Conservation (phyloP, 2,329 filamentous ascomycete genomes). For the Neofusicoccum kwambonambiense region DNA sequence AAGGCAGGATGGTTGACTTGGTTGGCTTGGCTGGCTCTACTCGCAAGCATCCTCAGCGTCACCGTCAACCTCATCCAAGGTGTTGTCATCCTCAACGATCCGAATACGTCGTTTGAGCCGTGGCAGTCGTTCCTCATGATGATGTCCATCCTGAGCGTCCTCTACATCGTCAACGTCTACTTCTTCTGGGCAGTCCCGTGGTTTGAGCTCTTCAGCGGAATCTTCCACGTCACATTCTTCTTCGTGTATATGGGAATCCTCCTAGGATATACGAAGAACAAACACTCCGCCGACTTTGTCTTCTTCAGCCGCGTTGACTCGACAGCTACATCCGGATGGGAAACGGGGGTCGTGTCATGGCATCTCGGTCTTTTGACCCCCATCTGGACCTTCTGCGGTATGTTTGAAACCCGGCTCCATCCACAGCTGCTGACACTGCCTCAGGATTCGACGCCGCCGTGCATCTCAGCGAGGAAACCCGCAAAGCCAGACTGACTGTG, state of each 20-base stretch:
- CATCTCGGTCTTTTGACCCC: slow-evolving; percentile 37
- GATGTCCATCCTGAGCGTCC: slow-evolving; percentile 34
- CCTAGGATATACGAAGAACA: slow-evolving; percentile 31
- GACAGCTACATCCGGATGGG: slow-evolving; percentile 30
- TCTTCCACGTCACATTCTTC: slow-evolving; percentile 36
- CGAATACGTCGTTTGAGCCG: slow-evolving; percentile 32
- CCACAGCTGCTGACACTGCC: slow-evolving; percentile 16
- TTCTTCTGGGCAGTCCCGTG: slow-evolving; percentile 35
- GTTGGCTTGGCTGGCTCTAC: slow-evolving; percentile 3
- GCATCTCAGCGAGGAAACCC: slow-evolving; percentile 49
- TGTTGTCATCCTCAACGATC: slow-evolving; percentile 37
- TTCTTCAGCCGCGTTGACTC: slow-evolving; percentile 27
- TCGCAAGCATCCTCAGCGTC: neutral
- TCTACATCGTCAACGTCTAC: slow-evolving; percentile 36
- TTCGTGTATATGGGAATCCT: slow-evolving; percentile 37
- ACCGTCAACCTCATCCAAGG: slow-evolving; percentile 27
- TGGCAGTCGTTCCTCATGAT: slow-evolving; percentile 44
- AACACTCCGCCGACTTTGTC: slow-evolving; percentile 35
- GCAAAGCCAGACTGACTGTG: slow-evolving; percentile 38
- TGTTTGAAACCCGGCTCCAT: neutral
- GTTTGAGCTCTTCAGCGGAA: slow-evolving; percentile 39
- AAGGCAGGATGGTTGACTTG: slow-evolving; percentile 1
- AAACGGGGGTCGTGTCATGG: slow-evolving; percentile 33
- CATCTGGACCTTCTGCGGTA: slow-evolving; percentile 19
- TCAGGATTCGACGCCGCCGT: slow-evolving; percentile 48